phyloP scores from a whole-genome alignment of 2,329 filamentous ascomycete species.

The Aureobasidium sp. region DNA sequence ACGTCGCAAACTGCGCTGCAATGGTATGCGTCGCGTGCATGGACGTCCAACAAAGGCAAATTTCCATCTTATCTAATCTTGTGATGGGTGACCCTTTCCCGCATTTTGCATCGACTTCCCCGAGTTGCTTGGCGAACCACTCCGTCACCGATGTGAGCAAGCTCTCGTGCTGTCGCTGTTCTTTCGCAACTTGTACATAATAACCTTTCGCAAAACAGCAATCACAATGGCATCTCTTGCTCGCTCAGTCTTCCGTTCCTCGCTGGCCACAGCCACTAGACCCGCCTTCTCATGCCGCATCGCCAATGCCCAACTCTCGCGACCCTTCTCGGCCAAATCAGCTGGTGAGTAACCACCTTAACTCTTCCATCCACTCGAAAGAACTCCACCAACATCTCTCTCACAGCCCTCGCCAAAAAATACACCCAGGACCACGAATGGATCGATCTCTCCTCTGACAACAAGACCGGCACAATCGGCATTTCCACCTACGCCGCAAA shows the following conservation, averaged over 20 bases:
- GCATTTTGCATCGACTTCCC: neutral
- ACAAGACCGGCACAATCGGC: slow-evolving; percentile 54
- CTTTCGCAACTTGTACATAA: neutral
- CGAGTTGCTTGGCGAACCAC: neutral
- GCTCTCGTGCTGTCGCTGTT: neutral
- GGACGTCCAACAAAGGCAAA: neutral
- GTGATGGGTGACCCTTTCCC: neutral
- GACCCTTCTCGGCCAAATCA: slow-evolving; percentile 11
- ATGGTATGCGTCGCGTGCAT: neutral
- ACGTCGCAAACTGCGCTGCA: neutral
- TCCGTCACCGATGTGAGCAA: neutral
- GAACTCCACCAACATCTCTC: neutral
- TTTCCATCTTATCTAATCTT: slow-evolving; percentile 11
- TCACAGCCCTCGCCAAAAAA: slow-evolving; percentile 55
- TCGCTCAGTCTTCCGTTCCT: slow-evolving; percentile 11
- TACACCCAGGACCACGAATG: slow-evolving; percentile 99
- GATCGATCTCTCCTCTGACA: slow-evolving; percentile 77
- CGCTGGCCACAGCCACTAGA: slow-evolving; percentile 11
- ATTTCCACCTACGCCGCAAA: slow-evolving; percentile 89
- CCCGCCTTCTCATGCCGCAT: neutral
- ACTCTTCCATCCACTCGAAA: neutral
- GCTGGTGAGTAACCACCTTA: neutral
- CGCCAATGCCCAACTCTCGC: neutral
- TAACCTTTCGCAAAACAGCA: neutral
- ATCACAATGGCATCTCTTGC: slow-evolving; percentile 15